phyloP scores from a whole-genome alignment of 2,329 filamentous ascomycete genomes.

The Apiospora koreana region DNA sequence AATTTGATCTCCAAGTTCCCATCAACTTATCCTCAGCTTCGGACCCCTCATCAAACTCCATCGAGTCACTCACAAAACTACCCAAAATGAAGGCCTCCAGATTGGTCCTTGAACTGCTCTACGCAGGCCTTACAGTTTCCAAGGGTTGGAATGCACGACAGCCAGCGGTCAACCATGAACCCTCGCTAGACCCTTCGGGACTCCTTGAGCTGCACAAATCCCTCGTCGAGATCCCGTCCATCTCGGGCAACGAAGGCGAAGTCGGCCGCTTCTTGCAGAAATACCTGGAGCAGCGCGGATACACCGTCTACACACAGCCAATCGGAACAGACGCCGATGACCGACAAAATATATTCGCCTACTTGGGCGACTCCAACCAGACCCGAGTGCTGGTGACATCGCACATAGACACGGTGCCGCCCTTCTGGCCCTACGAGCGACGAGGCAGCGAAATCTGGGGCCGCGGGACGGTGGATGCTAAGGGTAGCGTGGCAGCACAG shows the following conservation, averaged over 20 bases:
- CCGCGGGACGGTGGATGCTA: conserved; percentile 14
- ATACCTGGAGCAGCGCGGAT: neutral
- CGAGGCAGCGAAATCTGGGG: conserved; percentile 20
- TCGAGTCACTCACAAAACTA: neutral
- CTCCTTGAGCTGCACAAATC: neutral
- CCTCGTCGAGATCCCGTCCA: neutral
- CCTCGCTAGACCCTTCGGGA: neutral
- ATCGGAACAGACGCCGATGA: neutral
- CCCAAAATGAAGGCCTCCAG: neutral
- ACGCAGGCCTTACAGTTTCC: neutral
- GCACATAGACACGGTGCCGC: conserved; percentile 66
- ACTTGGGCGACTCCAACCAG: conserved; percentile 46
- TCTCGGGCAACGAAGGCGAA: neutral
- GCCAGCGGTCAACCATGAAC: neutral
- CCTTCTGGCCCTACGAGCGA: conserved; percentile 38
- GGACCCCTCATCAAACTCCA: too few species aligned
- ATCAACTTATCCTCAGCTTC: neutral
- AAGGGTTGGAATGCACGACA: neutral
- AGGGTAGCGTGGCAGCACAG: conserved; percentile 50
- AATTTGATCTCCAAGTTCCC: neutral
- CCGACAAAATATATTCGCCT: conserved; percentile 63
- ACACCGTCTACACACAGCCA: neutral
- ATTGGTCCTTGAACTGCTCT: neutral
- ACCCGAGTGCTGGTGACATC: conserved; percentile 56
- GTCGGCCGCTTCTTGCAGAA: neutral